A percentile compares a stretch with the other conserved stretches of the same genome.
phyloP scores from a whole-genome alignment of 805 yeast species.

The Candida ficus region DNA sequence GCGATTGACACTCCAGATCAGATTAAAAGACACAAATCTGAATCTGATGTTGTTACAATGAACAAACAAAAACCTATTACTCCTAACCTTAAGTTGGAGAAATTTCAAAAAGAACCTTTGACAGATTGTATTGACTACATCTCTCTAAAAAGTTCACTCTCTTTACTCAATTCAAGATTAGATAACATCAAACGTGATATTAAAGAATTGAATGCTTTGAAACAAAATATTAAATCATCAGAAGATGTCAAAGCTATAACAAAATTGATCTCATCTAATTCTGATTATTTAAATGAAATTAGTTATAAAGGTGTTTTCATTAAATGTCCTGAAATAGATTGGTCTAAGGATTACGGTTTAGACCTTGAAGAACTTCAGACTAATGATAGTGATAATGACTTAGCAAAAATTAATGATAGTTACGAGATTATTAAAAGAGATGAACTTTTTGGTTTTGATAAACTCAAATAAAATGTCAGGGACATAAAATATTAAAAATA shows the following conservation, averaged over 20 bases:
- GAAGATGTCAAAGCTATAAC: slow-evolving; percentile 16
- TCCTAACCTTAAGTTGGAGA: slow-evolving; percentile 4
- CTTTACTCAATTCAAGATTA: slow-evolving; percentile 17
- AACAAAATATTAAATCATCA: slow-evolving; percentile 14
- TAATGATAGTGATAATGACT: slow-evolving; percentile 5
- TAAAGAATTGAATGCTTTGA: slow-evolving; percentile 18
- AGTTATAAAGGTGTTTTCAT: slow-evolving; percentile 20
- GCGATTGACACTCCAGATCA: neutral
- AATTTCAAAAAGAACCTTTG: slow-evolving; percentile 14
- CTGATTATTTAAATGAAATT: slow-evolving; percentile 23
- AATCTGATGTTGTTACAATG: neutral
- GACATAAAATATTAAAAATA: neutral
- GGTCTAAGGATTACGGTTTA: slow-evolving; percentile 22
- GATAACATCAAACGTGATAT: slow-evolving; percentile 16
- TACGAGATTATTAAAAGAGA: slow-evolving; percentile 26
- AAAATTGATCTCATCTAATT: slow-evolving; percentile 10
- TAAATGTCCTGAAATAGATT: slow-evolving; percentile 22
- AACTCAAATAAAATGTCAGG: slow-evolving; percentile 1
- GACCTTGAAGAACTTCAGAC: slow-evolving; percentile 12
- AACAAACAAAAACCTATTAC: neutral
- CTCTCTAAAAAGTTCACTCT: slow-evolving; percentile 19
- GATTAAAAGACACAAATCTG: neutral
- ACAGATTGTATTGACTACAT: slow-evolving; percentile 21
- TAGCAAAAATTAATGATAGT: slow-evolving; percentile 19
- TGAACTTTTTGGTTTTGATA: slow-evolving; percentile 12